Evolutionary conservation across 306 rosid species (phyloP), one percentile per base, ranked within the genome.

Genomic region (Sesbania bispinosa): DNA sequence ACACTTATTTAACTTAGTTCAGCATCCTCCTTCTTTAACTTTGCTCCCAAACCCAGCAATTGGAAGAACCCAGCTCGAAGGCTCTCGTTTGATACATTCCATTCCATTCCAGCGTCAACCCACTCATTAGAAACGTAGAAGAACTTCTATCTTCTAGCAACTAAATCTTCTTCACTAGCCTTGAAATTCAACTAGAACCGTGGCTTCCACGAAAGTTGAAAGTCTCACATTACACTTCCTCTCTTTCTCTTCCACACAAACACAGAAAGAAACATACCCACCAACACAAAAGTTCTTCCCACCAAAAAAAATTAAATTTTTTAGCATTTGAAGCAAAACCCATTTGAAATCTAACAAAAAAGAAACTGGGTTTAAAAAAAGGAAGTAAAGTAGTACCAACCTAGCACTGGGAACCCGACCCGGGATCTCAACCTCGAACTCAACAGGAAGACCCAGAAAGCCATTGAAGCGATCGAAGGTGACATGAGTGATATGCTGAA

Each of bases 351-450:
- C 18, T 10, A 54, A 39, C 23, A 62, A 71, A 63, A 53, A 67
- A 41, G 15, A 32, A 57, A 2, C 1, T 20, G 0, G 6, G 11
- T 27, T 27, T 27, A 27, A 2, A 8, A 15, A 60, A 27, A 2
- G 4, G 11, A 30, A 35, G 18, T 4, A 21, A 0, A 4, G 20
- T 20, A 21, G 19, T 35, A 91, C 99, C 99, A 91, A 15, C 99
- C 99, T 95, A 15, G 99, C 97, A 80, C 99, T 95, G 33, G 99
- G 99, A 53, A 95, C 97, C 30, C 88, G 85, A 69, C 89, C 88
- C 1, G 99, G 99, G 74, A 94, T 82, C 82, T 94, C 85, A 10
- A 90, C 87, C 72, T 91, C 79, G 19, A 94, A 81, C 80, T 94
- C 99, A 15, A 67, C 81, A 1, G 99, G 97, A 3, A 94, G 92